Base-by-base conservation (phyloP, 2,329 filamentous ascomycete genomes). In the Calycina herbarum region DNA sequence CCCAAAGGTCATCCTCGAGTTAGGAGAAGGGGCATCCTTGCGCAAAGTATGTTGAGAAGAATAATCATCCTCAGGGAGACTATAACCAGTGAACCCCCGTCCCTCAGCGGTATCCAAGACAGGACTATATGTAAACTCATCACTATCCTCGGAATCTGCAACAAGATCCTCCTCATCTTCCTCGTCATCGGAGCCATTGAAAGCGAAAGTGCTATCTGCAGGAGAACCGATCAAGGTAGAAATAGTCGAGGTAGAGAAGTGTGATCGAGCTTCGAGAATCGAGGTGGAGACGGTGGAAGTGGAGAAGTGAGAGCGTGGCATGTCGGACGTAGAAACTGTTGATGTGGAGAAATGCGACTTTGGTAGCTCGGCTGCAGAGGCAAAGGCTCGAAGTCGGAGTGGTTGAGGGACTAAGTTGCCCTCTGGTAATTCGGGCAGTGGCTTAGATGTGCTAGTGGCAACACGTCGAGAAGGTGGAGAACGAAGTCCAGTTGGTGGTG, bases 321-420 rank as follows among this genome's bases (percentile, higher is more conserved):
- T 48, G 17, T 48, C n/a, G n/a, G 64, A 58, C 15, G 71, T 71
- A 2, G 72, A 69, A n/a, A 73, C 67, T 3, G 73, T 76, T 17
- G 72, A 74, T 3, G 67, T 70, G 0, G 74, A 76, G 62, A 76
- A 75, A 60, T 74, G 74, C 3, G 74, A 74, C 62, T 66, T 57
- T 11, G 73, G 72, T 24, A 74, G 64, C 10, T 72, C 65, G 8
- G 68, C 62, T 20, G 61, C 64, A 15, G 67, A 70, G n/a, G 62
- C 54, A 10, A 63, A 62, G 2, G 70, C 62, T 13, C 67, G 64
- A 17, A 73, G 63, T 29, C 66, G 69, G 54, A 70, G 68, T 33
- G 67, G 69, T 48, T 63, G 57, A n/a, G 68, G 66, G 17, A 67
- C 38, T 3, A 70, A 57, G 8, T 54, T 59, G 51, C 70, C 66